phyloP scores from a whole-genome alignment of 805 yeast species.

The Sugiyamaella valdiviana region DNA sequence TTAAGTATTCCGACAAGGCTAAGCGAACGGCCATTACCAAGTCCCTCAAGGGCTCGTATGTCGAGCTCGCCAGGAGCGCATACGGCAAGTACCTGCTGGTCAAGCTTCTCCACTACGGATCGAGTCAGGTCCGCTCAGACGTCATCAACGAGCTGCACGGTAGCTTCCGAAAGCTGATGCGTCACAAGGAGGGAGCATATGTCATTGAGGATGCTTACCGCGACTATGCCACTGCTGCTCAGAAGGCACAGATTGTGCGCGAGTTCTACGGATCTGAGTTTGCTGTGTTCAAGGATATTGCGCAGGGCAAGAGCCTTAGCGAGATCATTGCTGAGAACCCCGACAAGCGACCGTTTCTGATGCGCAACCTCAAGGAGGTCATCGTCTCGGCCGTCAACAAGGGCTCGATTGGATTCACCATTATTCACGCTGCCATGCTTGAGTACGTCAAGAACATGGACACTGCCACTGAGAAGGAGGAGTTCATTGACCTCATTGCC shows the following conservation, averaged over 20 bases:
- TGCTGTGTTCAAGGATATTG: slow-evolving; percentile 79
- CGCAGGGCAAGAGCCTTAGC: slow-evolving; percentile 51
- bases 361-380: slow-evolving; percentile 71
- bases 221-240: slow-evolving; percentile 76
- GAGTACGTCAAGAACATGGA: slow-evolving; percentile 74
- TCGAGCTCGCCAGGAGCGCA: slow-evolving; percentile 80
- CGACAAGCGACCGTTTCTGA: slow-evolving; percentile 71
- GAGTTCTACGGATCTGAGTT: slow-evolving; percentile 97
- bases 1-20: slow-evolving; percentile 75
- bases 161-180: slow-evolving; percentile 80
- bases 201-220: slow-evolving; percentile 91
- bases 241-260: slow-evolving; percentile 82
- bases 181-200: slow-evolving; percentile 97
- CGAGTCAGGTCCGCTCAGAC: slow-evolving; percentile 66
- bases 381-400: slow-evolving; percentile 87
- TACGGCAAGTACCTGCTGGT: slow-evolving; percentile 90
- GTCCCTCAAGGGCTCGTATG: slow-evolving; percentile 68
- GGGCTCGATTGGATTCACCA: slow-evolving; percentile 94
- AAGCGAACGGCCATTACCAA: slow-evolving; percentile 65
- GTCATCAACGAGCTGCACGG: slow-evolving; percentile 87
- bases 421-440: slow-evolving; percentile 92
- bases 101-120: slow-evolving; percentile 86
- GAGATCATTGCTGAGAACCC: slow-evolving; percentile 62
- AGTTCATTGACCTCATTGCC: slow-evolving; percentile 71
- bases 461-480: slow-evolving; percentile 58